phyloP scores from a whole-genome alignment of 768 basidiomycete genomes.

The Russula sp. region DNA sequence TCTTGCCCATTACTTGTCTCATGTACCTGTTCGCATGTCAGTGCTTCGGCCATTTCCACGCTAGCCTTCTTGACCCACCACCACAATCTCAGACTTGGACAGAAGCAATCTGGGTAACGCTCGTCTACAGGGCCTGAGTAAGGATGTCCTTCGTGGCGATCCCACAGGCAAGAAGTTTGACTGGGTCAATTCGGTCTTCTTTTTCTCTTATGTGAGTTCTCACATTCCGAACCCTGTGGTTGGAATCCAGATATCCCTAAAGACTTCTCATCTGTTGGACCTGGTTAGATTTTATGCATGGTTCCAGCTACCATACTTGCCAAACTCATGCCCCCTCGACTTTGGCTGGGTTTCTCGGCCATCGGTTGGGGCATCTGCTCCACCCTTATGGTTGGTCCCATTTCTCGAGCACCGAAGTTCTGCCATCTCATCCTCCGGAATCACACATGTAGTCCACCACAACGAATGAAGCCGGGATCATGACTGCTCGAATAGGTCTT shows the following conservation, averaged over 20 bases:
- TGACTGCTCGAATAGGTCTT: constrained; percentile 53
- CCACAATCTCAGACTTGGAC: constrained; percentile 43
- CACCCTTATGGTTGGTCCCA: constrained; percentile 50
- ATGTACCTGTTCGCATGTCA: constrained; percentile 71
- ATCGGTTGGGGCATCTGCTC: constrained; percentile 74
- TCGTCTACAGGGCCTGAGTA: constrained; percentile 59
- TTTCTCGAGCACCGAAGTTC: background rate
- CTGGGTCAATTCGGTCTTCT: constrained; percentile 73
- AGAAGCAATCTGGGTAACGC: constrained; percentile 78
- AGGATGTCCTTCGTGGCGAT: constrained; percentile 60
- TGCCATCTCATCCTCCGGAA: background rate
- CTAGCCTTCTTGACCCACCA: background rate
- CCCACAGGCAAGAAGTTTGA: constrained; percentile 63
- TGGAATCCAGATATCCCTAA: background rate
- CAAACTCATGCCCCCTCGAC: constrained; percentile 60
- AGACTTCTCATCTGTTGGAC: background rate
- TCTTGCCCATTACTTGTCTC: constrained; percentile 64
- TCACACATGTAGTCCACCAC: constrained; percentile 42
- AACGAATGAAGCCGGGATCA: constrained; percentile 51
- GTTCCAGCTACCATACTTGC: constrained; percentile 58
- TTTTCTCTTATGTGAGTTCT: constrained; percentile 61
- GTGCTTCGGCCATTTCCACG: constrained; percentile 24
- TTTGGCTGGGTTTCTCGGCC: constrained; percentile 59
- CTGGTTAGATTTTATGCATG: constrained; percentile 54
- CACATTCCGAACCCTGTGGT: background rate